Conservation (phyloP, 2,329 filamentous ascomycete genomes). For the Monosporascus sp. region DNA sequence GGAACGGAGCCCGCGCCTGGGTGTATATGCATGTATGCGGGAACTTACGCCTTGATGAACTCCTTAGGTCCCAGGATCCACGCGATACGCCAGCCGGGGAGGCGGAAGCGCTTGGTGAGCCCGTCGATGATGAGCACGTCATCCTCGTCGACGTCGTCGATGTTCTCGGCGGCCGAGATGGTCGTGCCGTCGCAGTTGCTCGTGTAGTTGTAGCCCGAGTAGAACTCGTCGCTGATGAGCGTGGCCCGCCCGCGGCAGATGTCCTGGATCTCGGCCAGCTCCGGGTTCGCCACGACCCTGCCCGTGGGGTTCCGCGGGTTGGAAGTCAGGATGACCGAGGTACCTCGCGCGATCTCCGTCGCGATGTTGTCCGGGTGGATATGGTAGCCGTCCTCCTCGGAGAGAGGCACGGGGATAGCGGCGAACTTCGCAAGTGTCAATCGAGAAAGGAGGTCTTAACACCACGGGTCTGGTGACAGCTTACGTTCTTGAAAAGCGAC, state of each 20-base stretch:
- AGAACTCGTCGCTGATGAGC: constrained; percentile 94
- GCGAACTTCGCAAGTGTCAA: constrained; percentile 56
- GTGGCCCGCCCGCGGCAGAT: constrained; percentile 87
- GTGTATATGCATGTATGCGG: neutral
- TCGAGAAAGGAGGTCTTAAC: constrained; percentile 4
- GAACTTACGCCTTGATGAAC: constrained; percentile 73
- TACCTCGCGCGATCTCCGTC: constrained; percentile 82
- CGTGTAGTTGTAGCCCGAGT: constrained; percentile 94
- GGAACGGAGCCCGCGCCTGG: neutral
- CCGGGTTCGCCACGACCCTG: constrained; percentile 76
- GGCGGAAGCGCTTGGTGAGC: constrained; percentile 91
- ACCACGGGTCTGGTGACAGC: constrained; percentile 14
- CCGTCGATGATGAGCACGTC: constrained; percentile 94
- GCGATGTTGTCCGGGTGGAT: constrained; percentile 91
- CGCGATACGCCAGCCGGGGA: constrained; percentile 93
- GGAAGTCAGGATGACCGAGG: constrained; percentile 84
- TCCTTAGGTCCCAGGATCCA: constrained; percentile 97
- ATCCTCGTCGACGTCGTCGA: constrained; percentile 83
- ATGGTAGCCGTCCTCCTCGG: constrained; percentile 82
- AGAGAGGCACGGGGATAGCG: constrained; percentile 78
- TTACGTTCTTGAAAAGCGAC: constrained; percentile 82
- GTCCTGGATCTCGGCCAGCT: constrained; percentile 86
- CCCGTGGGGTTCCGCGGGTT: constrained; percentile 95
- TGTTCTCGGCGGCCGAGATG: constrained; percentile 83
- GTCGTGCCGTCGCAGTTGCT: constrained; percentile 85